A percentile compares a stretch with the other conserved stretches of the same genome.
Conservation (phyloP, 768 basidiomycete species). For the Boletus patriciae region DNA sequence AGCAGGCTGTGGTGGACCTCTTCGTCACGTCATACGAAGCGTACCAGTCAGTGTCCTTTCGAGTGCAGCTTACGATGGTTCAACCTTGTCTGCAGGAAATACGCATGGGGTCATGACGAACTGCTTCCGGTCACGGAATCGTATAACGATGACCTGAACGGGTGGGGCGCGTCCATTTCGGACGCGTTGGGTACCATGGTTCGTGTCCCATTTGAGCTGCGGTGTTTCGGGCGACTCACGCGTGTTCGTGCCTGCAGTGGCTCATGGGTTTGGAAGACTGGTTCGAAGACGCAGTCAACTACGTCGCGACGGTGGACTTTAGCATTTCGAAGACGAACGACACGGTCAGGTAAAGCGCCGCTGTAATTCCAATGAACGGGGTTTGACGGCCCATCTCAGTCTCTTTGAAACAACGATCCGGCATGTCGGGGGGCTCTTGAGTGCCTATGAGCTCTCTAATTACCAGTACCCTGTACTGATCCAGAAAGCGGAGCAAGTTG, state of each 20-base stretch:
- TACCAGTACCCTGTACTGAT: conserved; percentile 50
- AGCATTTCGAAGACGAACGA: conserved; percentile 40
- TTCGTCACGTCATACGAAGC: conserved; percentile 54
- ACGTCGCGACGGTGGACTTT: conserved; percentile 56
- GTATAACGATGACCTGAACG: conserved; percentile 37
- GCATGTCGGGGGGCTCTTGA: conserved; percentile 64
- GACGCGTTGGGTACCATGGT: conserved; percentile 67
- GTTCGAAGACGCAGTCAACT: conserved; percentile 56
- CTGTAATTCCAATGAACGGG: background rate
- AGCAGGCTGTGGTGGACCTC: conserved; percentile 46
- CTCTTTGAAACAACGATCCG: conserved; percentile 79
- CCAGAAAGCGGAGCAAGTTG: conserved; percentile 60
- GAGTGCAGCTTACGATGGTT: background rate
- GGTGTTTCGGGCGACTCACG: background rate
- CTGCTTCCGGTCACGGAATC: conserved; percentile 49
- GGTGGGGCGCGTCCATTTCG: conserved; percentile 61
- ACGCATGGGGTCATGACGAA: conserved; percentile 64
- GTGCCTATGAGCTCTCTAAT: conserved; percentile 68
- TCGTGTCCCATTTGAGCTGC: conserved; percentile 8
- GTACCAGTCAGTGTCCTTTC: conserved; percentile 45
- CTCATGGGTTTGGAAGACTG: conserved; percentile 62
- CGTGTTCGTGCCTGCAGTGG: conserved; percentile 33
- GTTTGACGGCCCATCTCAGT: conserved; percentile 6
- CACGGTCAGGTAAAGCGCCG: conserved; percentile 42
- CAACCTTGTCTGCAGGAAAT: conserved; percentile 38